Percentiles rank a stretch among this genome's conserved stretches.
phyloP scores from a whole-genome alignment of 2,329 filamentous ascomycete species.

The Talaromyces sp. region DNA sequence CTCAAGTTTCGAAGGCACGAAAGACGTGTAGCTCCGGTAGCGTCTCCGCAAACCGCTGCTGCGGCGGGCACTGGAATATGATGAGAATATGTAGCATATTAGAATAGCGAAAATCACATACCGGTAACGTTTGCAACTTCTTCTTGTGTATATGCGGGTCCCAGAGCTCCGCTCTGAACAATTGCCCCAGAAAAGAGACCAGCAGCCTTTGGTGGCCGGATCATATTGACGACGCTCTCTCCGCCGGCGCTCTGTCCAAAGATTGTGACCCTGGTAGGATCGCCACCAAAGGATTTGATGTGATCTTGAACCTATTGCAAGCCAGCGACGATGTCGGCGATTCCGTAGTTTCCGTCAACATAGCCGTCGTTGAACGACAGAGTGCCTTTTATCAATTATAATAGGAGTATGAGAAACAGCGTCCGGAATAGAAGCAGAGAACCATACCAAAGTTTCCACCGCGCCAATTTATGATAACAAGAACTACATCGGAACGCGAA shows the following conservation, averaged over 20 bases:
- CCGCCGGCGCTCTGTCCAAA: conserved; percentile 22
- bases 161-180: background rate
- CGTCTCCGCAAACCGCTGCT: background rate
- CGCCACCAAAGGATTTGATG: conserved; percentile 23
- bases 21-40: background rate
- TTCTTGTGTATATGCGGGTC: background rate
- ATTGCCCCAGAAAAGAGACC: background rate
- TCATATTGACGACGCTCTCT: conserved; percentile 1
- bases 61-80: background rate
- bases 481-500: conserved; percentile 53
- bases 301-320: conserved; percentile 18
- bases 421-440: conserved; percentile 12
- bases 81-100: background rate
- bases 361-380: conserved; percentile 32
- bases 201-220: background rate
- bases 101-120: background rate
- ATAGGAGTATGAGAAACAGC: too few relatives aligned
- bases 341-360: background rate
- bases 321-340: background rate
- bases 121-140: background rate
- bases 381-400: too few relatives aligned
- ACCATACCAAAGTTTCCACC: conserved; percentile 52
- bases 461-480: conserved; percentile 57
- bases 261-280: conserved; percentile 18
- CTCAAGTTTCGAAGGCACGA: conserved; percentile 1